These are phyloP conservation scores for Gracilaria gracilis DNA, from an alignment of 23 red algal genomes.

Conservation along the genomic window DNA sequence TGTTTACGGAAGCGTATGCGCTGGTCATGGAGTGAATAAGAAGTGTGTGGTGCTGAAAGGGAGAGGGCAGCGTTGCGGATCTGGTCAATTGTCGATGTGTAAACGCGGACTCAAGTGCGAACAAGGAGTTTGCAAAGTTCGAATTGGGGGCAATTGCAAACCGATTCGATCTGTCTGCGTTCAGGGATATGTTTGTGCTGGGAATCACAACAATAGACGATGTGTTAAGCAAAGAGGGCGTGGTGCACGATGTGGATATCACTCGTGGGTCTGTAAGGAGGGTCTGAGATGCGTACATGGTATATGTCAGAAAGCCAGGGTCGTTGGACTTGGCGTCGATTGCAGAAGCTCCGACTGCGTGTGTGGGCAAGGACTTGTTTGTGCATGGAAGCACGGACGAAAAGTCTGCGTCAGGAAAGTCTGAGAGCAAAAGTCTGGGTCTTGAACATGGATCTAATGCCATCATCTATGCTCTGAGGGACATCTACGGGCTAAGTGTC, in stretches of 20 bases:
- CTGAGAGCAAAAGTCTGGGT: too few species aligned
- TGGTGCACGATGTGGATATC: constrained; percentile 2
- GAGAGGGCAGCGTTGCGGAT: background rate
- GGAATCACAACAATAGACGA: background rate
- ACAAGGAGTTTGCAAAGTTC: constrained; percentile 21
- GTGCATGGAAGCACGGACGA: constrained; percentile 1
- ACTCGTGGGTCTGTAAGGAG: constrained; percentile 29
- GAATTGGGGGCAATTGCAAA: constrained; percentile 5
- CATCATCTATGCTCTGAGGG: too few species aligned
- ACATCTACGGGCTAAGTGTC: too few species aligned
- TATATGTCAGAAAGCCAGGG: background rate
- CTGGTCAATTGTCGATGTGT: background rate
- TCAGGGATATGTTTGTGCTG: background rate
- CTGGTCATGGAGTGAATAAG: constrained; percentile 3
- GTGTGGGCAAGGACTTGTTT: constrained; percentile 17
- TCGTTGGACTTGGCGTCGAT: background rate
- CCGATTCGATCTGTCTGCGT: background rate
- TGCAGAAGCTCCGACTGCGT: background rate
- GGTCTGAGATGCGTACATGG: constrained; percentile 35
- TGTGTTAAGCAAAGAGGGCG: constrained; percentile 32
- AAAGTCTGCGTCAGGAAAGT: constrained; percentile 39
- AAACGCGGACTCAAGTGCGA: constrained; percentile 15
- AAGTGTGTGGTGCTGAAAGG: constrained; percentile 40
- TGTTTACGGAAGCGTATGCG: constrained; percentile 42
- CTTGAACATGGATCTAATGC: too few species aligned